Conservation (phyloP, 176 grass and related monocot species). For the Avena insularis region DNA sequence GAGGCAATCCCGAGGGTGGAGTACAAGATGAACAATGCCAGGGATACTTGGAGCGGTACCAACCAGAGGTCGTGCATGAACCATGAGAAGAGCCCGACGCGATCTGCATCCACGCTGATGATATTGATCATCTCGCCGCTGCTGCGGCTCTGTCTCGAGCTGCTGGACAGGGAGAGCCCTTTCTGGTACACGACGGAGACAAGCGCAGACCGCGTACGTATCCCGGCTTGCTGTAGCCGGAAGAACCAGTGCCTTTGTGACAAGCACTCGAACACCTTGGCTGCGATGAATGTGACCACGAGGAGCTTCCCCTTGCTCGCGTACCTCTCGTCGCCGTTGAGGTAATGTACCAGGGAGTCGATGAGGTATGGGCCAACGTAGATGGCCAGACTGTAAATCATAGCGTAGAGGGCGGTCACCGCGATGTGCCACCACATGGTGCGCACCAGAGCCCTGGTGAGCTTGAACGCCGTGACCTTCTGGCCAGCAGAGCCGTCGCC, state of each 20-base stretch:
- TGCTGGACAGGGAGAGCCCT: constrained; percentile 67
- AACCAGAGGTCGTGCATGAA: constrained; percentile 79
- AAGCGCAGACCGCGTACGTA: constrained; percentile 55
- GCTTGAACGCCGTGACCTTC: constrained; percentile 63
- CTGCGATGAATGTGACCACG: constrained; percentile 62
- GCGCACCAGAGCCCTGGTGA: constrained; percentile 66
- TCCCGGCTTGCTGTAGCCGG: constrained; percentile 58
- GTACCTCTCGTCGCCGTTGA: constrained; percentile 60
- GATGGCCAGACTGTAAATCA: constrained; percentile 60
- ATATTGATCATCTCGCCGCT: constrained; percentile 71
- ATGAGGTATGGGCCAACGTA: constrained; percentile 93
- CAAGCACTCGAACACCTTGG: constrained; percentile 75
- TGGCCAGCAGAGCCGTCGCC: background rate
- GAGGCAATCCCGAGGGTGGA: constrained; percentile 62
- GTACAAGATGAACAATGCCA: constrained; percentile 70
- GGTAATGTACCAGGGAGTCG: constrained; percentile 79
- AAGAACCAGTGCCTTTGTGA: constrained; percentile 63
- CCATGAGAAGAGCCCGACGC: constrained; percentile 50
- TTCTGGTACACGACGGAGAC: constrained; percentile 78
- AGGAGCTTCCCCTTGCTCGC: constrained; percentile 62
- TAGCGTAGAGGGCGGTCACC: constrained; percentile 63
- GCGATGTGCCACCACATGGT: constrained; percentile 56
- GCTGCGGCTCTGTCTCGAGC: constrained; percentile 66
- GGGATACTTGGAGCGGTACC: constrained; percentile 60
- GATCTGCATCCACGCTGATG: constrained; percentile 70